Conservation (phyloP, 768 basidiomycete species). For the Mycena alexandri region DNA sequence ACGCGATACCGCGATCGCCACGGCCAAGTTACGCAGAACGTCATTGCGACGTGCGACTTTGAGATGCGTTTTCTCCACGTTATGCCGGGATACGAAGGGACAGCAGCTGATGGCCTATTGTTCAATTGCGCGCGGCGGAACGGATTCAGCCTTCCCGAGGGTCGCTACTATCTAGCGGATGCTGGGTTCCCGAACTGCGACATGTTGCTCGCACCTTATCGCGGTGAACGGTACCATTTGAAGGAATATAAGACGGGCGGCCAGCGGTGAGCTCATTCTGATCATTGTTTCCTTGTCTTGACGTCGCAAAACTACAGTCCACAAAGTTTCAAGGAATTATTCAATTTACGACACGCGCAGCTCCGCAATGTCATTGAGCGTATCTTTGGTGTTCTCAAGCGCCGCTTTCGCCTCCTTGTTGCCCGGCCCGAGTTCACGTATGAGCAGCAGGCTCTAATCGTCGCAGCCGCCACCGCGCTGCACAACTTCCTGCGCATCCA, state of each 20-base stretch:
- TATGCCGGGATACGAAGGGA: constrained; percentile 30
- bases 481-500: constrained; percentile 43
- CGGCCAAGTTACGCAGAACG: neutral
- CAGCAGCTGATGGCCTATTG: constrained; percentile 29
- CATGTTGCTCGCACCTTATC: constrained; percentile 42
- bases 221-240: constrained; percentile 46
- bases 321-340: constrained; percentile 35
- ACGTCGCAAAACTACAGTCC: constrained; percentile 29
- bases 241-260: constrained; percentile 41
- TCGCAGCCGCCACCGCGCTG: constrained; percentile 33
- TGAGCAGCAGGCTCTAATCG: constrained; percentile 33
- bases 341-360: too few species aligned
- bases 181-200: constrained; percentile 42
- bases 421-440: constrained; percentile 34
- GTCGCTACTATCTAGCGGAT: constrained; percentile 42
- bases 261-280: too few species aligned
- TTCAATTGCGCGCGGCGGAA: constrained; percentile 23
- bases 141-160: constrained; percentile 24
- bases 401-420: constrained; percentile 11
- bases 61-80: too few species aligned
- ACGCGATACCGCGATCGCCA: neutral
- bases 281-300: neutral
- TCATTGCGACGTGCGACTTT: neutral
- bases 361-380: constrained; percentile 40
- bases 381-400: too few species aligned